These are phyloP conservation scores for Daedaleopsis nitida DNA, from an alignment of 768 basidiomycete species.

Conservation along the genomic window DNA sequence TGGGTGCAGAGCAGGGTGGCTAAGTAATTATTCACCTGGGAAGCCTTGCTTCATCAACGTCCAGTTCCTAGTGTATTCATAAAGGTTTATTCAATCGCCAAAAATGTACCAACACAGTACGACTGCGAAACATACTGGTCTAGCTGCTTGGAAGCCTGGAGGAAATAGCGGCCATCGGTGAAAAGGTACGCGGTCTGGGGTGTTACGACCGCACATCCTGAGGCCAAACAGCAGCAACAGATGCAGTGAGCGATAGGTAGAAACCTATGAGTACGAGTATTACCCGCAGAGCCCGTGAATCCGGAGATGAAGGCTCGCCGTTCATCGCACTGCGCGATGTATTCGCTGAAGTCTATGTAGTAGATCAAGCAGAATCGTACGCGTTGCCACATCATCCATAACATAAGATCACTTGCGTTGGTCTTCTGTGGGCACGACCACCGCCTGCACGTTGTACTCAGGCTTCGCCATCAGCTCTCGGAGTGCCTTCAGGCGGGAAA, in stretches of 20 bases:
- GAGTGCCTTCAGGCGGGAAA: constrained; percentile 60
- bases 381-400: neutral
- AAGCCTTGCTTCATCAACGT: constrained; percentile 90
- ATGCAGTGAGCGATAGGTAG: neutral
- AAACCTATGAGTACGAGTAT: constrained; percentile 13
- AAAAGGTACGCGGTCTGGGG: constrained; percentile 75
- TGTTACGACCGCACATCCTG: constrained; percentile 80
- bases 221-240: too few species aligned
- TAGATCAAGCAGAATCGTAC: neutral
- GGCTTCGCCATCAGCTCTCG: constrained; percentile 68
- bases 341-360: constrained; percentile 89
- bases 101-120: neutral
- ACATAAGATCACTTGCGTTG: constrained; percentile 61
- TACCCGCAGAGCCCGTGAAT: constrained; percentile 93
- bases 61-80: constrained; percentile 69
- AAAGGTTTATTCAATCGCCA: neutral
- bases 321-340: constrained; percentile 81
- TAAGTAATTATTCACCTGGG: constrained; percentile 51
- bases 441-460: constrained; percentile 60
- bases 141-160: constrained; percentile 90
- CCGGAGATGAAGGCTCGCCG: constrained; percentile 89
- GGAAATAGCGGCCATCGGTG: constrained; percentile 94
- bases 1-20: constrained; percentile 1
- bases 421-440: constrained; percentile 90
- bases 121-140: constrained; percentile 56